phyloP scores from a whole-genome alignment of 139 green algal genomes.

The Ettlia oleoabundans region DNA sequence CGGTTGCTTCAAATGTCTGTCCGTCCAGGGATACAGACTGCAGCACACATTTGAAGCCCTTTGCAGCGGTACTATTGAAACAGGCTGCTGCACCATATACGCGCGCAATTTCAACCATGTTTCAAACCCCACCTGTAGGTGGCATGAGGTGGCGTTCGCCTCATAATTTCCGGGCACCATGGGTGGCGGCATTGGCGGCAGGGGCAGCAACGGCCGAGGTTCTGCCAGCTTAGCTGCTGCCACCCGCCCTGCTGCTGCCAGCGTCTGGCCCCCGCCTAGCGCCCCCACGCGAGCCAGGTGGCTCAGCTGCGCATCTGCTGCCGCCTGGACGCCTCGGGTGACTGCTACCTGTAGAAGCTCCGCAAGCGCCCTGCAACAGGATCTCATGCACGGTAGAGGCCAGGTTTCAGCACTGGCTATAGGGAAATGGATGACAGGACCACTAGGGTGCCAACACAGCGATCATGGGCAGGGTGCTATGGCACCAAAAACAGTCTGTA shows the following conservation, averaged over 20 bases:
- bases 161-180: constrained; percentile 29
- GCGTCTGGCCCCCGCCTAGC: not conserved
- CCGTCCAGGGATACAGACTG: too few relatives aligned
- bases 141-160: constrained; percentile 31
- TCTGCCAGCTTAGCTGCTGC: constrained; percentile 1
- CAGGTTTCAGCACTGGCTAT: too few relatives aligned
- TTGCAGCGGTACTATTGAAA: too few relatives aligned
- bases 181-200: constrained; percentile 9
- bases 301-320: constrained; percentile 3
- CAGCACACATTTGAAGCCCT: too few relatives aligned
- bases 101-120: too few relatives aligned
- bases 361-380: constrained; percentile 23
- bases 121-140: not conserved
- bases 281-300: not conserved
- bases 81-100: too few relatives aligned
- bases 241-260: not conserved
- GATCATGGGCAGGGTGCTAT: not conserved
- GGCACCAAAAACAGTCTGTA: too few relatives aligned
- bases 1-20: too few relatives aligned
- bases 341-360: constrained; percentile 22
- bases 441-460: not conserved
- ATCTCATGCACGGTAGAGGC: too few relatives aligned
- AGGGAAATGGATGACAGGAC: too few relatives aligned
- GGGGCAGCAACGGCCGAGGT: not conserved
- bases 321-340: not conserved